Base-by-base conservation (phyloP, 2,329 filamentous ascomycete species). In the Diaporthe longicolla region DNA sequence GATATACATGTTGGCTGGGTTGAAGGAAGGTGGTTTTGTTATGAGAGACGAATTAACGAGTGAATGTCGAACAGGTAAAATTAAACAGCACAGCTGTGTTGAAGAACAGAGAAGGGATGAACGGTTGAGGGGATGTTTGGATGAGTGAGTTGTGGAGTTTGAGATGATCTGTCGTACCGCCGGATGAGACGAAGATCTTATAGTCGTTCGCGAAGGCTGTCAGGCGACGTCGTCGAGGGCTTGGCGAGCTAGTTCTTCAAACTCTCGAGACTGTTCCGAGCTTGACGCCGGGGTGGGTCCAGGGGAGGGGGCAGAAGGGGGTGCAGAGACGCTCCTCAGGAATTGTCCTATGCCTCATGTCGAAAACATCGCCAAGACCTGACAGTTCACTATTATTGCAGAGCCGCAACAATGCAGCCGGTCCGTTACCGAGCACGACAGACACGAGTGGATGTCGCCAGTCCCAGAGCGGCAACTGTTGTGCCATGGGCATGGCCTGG, bases 1-100 rank as follows among this genome's bases (percentile, higher is more conserved):
- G 80, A 85, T 81, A 76, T 80, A 81, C 83, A 85, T 85, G 57
- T 76, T 83, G 79, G 45, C 73, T 73, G 52, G 48, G 65, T 35
- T 29, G 35, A 66, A 68, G n/a, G 70, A 59, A 68, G 40, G 68
- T 71, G 21, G 48, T 43, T 68, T 48, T 58, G 26, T 24, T 29
- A 26, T 32, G 43, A 63, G 45, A 40, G 54, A 40, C 48, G n/a
- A 40, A 29, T 40, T 26, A 68, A 48, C 68, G 68, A 66, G 48
- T 55, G 72, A 32, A 57, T 73, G 72, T 76, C 63, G 48, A 75
- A 61, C 73, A 72, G 73, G 72, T 66, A 52, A 66, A 55, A 52
- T 35, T 59, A 61, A 63, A 58, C 72, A 74, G 74, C 69, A 66
- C 71, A 73, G 73, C 73, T 75, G 73, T 73, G 71, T 68, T 15